A percentile compares a stretch with the other conserved stretches of the same genome.
These are phyloP conservation scores for Mariannaea sp. DNA, from an alignment of 2,329 filamentous ascomycete species.

Conservation along the genomic window DNA sequence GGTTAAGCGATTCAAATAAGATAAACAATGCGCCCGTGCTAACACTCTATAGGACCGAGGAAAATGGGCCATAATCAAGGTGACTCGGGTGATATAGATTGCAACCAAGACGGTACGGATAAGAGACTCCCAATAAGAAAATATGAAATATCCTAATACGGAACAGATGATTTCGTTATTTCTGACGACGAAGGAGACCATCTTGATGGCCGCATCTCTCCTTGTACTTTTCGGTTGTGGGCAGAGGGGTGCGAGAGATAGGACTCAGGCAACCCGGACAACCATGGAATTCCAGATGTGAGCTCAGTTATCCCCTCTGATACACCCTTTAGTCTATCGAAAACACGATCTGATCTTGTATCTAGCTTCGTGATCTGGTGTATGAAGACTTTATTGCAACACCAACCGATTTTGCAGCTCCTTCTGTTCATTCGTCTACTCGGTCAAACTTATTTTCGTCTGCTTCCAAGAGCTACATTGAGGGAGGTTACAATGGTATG, in stretches of 20 bases:
- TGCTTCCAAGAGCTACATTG: not conserved
- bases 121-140: not conserved
- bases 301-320: not conserved
- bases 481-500: slow-evolving; percentile 7
- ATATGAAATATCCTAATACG: not conserved
- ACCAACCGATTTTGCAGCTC: not conserved
- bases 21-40: not conserved
- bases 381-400: not conserved
- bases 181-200: slow-evolving; percentile 49
- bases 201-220: slow-evolving; percentile 45
- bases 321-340: not conserved
- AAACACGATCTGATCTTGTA: not conserved
- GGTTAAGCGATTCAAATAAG: not conserved
- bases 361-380: slow-evolving; percentile 3
- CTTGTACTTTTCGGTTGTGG: slow-evolving; percentile 48
- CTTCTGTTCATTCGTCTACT: not conserved
- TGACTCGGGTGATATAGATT: not conserved
- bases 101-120: not conserved
- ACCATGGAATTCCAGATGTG: slow-evolving; percentile 14
- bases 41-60: not conserved
- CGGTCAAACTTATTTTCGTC: not conserved
- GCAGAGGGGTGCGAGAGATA: slow-evolving; percentile 43
- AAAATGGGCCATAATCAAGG: not conserved
- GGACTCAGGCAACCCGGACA: slow-evolving; percentile 26
- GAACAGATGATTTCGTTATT: slow-evolving; percentile 32